Base-by-base conservation (phyloP, 768 basidiomycete species). In the Terana coerulea region DNA sequence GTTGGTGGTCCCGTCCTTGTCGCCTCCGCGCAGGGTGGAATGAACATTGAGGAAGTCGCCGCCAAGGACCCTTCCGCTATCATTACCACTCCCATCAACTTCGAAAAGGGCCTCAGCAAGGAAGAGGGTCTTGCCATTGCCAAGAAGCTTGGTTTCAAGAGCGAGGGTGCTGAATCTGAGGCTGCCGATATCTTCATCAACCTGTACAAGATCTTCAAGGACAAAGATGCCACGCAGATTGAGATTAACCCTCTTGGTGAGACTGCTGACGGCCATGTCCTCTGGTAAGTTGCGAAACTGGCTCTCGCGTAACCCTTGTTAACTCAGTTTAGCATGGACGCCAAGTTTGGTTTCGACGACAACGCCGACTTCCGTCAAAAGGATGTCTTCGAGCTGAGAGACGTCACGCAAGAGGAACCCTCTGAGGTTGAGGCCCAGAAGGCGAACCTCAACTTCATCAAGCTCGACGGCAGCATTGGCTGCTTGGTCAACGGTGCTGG, bases 41-140 rank as follows among this genome's bases (percentile, higher is more conserved):
- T 99, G 97, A 98, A 98, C 72, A 99, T 99, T 64, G 97, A 99
- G 69, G 97, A 99, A 63, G 97, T 99, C 41, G 97, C 97, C 24
- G 91, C 91, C 26, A 92, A 95, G 60, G 92, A 97, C 64, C 97
- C 97, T 30, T 72, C 75, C 31, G 90, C 97, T 34, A 98, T 99
- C 70, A 92, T 98, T 63, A 98, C 95, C 40, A 94, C 89, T 10
- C 89, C 92, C 41, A 91, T 99, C 61, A 75, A 88, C 67, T 91
- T 89, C 57, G 73, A 87, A 49, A 86, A 81, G 11, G 95, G 95
- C 6, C 75, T 99, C 25, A 80, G 80, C 55, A 79, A 84, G 59
- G 69, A 72, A 21, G 79, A 84, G 41, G 95, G 90, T 31, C 69
- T 90, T 44, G 77, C 69, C 3, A 75, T 98, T 46, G 97, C 97